Evolutionary conservation across 257 asterid genomes (phyloP), one percentile per base, ranked within the genome.

Genomic region (Paulownia fortunei): DNA sequence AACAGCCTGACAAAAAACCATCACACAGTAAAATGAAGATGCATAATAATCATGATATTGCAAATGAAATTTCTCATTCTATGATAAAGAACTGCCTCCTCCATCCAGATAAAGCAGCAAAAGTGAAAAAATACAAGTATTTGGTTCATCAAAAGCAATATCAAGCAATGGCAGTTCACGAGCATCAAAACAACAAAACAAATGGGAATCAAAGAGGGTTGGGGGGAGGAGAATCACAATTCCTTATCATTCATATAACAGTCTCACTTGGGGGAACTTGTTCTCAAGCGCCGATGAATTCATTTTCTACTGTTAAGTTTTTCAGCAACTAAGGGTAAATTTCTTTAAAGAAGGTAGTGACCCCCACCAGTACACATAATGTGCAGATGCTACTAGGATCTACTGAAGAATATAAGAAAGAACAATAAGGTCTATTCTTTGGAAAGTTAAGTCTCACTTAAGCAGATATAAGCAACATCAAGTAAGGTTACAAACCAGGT

Each of bases 401-500:
- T 55, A 34, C 21, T 0, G 37, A 58, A 6, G 34, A 52, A 62
- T 44, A 55, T 15, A 32, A 30, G 23, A 36, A 27, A 39, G 36
- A 47, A 30, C 5, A 39, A 11, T 15, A 67, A 41, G 3, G 4
- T 0, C 0, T 68, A 26, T 24, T 64, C 44, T 11, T 34, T 6
- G 51, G 27, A 47, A 56, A 44, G 9, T 63, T 39, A 76, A 71
- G 24, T 63, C 41, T 59, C 37, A 71, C 41, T 21, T 30, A 80
- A 67, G 69, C 32, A 58, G 26, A 73, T 18, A 55, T 8, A 10
- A 44, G 26, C 24, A 68, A 68, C 64, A 67, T 44, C 42, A 65
- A 24, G 77, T 26, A 16, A 16, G 62, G 78, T 46, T 24, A 85
- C 94, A 42, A 72, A 95, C 99, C 99, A 95, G 86, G 80, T 91